phyloP scores from a whole-genome alignment of 345 rosid genomes.

The sweet orange (Citrus sinensis) region DNA sequence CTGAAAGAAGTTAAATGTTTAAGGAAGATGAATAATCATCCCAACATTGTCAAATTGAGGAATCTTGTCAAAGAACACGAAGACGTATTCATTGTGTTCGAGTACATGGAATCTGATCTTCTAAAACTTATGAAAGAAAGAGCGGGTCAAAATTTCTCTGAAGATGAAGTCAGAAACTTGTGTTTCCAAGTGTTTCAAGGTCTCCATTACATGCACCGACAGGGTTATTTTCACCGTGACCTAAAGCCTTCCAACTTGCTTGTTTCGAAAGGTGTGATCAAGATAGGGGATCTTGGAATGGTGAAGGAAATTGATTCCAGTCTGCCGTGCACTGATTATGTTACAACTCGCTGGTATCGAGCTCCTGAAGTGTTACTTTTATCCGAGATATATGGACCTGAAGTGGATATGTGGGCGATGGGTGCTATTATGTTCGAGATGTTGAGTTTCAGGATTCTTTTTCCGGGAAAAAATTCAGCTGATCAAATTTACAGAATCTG shows the following conservation, averaged over 20 bases:
- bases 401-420: too few species aligned
- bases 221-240: conserved; percentile 48
- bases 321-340: conserved; percentile 15
- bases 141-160: conserved; percentile 18
- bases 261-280: conserved; percentile 6
- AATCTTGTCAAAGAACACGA: conserved; percentile 35
- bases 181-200: too few species aligned
- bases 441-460: too few species aligned
- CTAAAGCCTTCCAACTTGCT: conserved; percentile 48
- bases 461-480: conserved; percentile 24
- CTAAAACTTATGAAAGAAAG: conserved; percentile 33
- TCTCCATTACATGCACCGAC: conserved; percentile 39
- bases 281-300: too few species aligned
- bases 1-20: conserved; percentile 36
- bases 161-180: conserved; percentile 11
- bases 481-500: conserved; percentile 43
- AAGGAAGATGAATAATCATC: conserved; percentile 35
- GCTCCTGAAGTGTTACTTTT: conserved; percentile 48
- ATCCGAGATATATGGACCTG: conserved; percentile 11
- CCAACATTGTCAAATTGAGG: conserved; percentile 41
- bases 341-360: conserved; percentile 45
- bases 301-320: too few species aligned
- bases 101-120: conserved; percentile 49
- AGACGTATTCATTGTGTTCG: conserved; percentile 38
- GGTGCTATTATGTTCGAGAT: too few species aligned